Percentiles rank a stretch among this genome's conserved stretches.
Evolutionary conservation across 768 basidiomycete species (phyloP).

Genomic region (Pleurotus ostreatus): DNA sequence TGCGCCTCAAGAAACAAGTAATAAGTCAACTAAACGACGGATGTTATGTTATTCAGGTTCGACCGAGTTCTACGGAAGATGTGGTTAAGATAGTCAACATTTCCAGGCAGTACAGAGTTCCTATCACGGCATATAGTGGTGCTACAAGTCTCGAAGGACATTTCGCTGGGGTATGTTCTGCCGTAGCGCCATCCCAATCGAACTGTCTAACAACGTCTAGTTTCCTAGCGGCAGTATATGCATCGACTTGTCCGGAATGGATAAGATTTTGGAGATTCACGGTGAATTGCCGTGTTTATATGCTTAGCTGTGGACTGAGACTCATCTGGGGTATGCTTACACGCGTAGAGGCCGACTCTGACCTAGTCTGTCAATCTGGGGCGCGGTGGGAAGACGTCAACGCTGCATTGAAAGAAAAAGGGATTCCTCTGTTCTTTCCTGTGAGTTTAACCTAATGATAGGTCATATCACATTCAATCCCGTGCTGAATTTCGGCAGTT

Average conservation of each 20-base stretch:
- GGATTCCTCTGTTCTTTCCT: slow-evolving; percentile 83
- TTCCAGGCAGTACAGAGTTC: slow-evolving; percentile 72
- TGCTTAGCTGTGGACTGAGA: neutral
- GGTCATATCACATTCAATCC: neutral
- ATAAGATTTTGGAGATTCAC: slow-evolving; percentile 71
- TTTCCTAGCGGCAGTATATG: slow-evolving; percentile 64
- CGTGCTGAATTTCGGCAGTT: slow-evolving; percentile 33
- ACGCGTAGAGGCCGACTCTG: slow-evolving; percentile 59
- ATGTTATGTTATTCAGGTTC: slow-evolving; percentile 56
- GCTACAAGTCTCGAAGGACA: slow-evolving; percentile 84
- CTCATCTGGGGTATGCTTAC: neutral
- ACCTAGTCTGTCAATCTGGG: slow-evolving; percentile 75
- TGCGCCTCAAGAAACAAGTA: slow-evolving; percentile 24
- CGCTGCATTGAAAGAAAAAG: slow-evolving; percentile 56
- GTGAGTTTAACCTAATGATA: slow-evolving; percentile 35
- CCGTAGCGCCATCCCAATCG: neutral
- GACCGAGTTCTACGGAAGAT: slow-evolving; percentile 70
- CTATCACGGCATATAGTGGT: slow-evolving; percentile 74
- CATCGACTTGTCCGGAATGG: slow-evolving; percentile 76
- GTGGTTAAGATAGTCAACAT: slow-evolving; percentile 76
- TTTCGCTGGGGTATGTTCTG: slow-evolving; percentile 48
- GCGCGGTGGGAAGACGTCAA: slow-evolving; percentile 80
- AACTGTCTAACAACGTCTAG: slow-evolving; percentile 23
- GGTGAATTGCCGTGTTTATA: slow-evolving; percentile 32
- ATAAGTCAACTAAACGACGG: no score